Conservation (phyloP, 1,284 basidiomycete species). For the Microbotryomycetes sp. region DNA sequence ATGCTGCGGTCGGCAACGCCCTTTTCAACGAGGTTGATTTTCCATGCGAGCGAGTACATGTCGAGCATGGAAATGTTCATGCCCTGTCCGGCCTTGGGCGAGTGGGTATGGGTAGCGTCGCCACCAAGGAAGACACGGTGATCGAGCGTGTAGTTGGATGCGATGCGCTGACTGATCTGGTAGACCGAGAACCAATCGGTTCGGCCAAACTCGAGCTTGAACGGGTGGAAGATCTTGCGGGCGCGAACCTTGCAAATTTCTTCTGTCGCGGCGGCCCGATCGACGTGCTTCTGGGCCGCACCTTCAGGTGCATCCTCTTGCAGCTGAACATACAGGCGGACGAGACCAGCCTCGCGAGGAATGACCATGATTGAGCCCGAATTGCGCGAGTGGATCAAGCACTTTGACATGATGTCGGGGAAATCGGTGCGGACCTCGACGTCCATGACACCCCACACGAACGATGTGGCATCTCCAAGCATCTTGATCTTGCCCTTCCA, state of each 20-base stretch:
- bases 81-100: slow-evolving; percentile 42
- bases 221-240: slow-evolving; percentile 43
- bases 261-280: slow-evolving; percentile 39
- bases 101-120: slow-evolving; percentile 45
- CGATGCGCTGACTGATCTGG: slow-evolving; percentile 37
- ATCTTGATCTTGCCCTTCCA: slow-evolving; percentile 37
- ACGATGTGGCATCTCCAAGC: slow-evolving; percentile 41
- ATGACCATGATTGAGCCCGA: slow-evolving; percentile 39
- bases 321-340: slow-evolving; percentile 39
- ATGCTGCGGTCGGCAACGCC: slow-evolving; percentile 39
- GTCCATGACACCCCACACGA: slow-evolving; percentile 39
- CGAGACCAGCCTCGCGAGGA: slow-evolving; percentile 36
- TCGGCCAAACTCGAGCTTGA: slow-evolving; percentile 41
- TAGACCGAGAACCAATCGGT: slow-evolving; percentile 44
- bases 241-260: slow-evolving; percentile 41
- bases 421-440: slow-evolving; percentile 30
- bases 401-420: slow-evolving; percentile 35
- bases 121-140: slow-evolving; percentile 42
- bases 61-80: slow-evolving; percentile 46
- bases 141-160: slow-evolving; percentile 36
- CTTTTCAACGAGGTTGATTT: slow-evolving; percentile 44
- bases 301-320: slow-evolving; percentile 25
- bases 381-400: slow-evolving; percentile 37
- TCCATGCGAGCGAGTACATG: slow-evolving; percentile 43
- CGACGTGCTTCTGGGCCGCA: slow-evolving; percentile 25